Percentiles rank a stretch among this genome's conserved stretches.
Conservation (phyloP, 2,329 filamentous ascomycete species). For the Epichloe brachyelytri region DNA sequence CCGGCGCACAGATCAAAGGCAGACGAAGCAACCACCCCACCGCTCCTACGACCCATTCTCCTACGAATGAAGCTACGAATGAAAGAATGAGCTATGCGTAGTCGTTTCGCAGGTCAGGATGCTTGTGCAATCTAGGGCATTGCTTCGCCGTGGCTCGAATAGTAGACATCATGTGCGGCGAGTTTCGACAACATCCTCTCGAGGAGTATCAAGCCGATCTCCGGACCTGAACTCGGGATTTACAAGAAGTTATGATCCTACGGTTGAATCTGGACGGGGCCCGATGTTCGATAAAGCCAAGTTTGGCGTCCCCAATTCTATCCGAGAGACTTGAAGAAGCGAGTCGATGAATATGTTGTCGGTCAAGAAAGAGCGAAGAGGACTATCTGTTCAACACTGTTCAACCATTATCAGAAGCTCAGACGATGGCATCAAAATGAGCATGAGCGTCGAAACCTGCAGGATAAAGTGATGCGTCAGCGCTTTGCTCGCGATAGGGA, state of each 20-base stretch:
- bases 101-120: background rate
- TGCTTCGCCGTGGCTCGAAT: background rate
- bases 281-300: slow-evolving; percentile 46
- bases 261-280: slow-evolving; percentile 37
- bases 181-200: background rate
- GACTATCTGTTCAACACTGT: slow-evolving; percentile 81
- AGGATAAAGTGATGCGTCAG: slow-evolving; percentile 58
- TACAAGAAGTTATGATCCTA: slow-evolving; percentile 46
- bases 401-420: slow-evolving; percentile 90
- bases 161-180: background rate
- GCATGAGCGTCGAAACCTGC: slow-evolving; percentile 41
- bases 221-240: slow-evolving; percentile 44
- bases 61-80: background rate
- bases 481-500: slow-evolving; percentile 56
- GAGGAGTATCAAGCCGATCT: slow-evolving; percentile 24
- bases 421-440: slow-evolving; percentile 70
- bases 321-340: slow-evolving; percentile 64
- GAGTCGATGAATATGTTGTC: slow-evolving; percentile 91
- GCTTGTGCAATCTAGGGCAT: background rate
- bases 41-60: background rate
- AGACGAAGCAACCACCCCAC: background rate
- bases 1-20: background rate
- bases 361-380: slow-evolving; percentile 93
- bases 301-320: slow-evolving; percentile 50
- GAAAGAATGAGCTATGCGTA: slow-evolving; percentile 1